Evolutionary conservation across 2,329 filamentous ascomycete species (phyloP).

Genomic region (Neophaeococcomyces mojaviensis): DNA sequence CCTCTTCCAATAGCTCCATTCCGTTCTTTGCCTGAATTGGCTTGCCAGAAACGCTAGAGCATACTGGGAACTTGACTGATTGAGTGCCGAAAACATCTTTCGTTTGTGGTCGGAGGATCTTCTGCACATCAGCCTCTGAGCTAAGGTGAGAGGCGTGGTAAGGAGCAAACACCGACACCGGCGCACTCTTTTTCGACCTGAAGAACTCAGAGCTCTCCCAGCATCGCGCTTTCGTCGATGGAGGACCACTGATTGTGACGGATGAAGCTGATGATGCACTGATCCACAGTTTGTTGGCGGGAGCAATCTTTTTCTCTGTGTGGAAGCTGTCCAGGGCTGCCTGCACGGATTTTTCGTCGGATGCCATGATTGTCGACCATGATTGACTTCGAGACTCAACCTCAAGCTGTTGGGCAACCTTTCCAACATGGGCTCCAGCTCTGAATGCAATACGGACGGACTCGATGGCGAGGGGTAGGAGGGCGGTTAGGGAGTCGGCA

Average conservation of each 20-base stretch:
- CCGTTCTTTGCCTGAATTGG: constrained; percentile 26
- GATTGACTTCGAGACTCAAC: constrained; percentile 26
- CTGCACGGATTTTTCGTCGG: constrained; percentile 24
- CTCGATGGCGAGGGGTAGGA: constrained; percentile 36
- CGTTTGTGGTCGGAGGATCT: constrained; percentile 38
- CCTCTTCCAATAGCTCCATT: constrained; percentile 27
- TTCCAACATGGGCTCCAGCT: constrained; percentile 35
- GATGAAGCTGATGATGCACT: constrained; percentile 54
- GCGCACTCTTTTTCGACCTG: constrained; percentile 43
- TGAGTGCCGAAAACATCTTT: constrained; percentile 25
- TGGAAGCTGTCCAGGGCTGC: constrained; percentile 25
- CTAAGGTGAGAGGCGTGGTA: constrained; percentile 54
- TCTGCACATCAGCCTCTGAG: constrained; percentile 42
- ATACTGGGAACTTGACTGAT: constrained; percentile 28
- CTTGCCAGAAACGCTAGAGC: constrained; percentile 33
- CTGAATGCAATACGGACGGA: constrained; percentile 37
- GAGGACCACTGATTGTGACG: constrained; percentile 53
- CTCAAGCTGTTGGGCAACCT: constrained; percentile 32
- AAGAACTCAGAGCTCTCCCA: constrained; percentile 42
- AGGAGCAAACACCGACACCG: constrained; percentile 50
- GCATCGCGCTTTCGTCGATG: constrained; percentile 45
- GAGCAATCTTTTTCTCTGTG: constrained; percentile 38
- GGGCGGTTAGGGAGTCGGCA: constrained; percentile 34
- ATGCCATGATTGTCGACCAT: constrained; percentile 37
- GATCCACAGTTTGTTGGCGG: constrained; percentile 48